A percentile compares a stretch with the other conserved stretches of the same genome.
phyloP scores from a whole-genome alignment of 305 asterid genomes.

The Andrographis paniculata region DNA sequence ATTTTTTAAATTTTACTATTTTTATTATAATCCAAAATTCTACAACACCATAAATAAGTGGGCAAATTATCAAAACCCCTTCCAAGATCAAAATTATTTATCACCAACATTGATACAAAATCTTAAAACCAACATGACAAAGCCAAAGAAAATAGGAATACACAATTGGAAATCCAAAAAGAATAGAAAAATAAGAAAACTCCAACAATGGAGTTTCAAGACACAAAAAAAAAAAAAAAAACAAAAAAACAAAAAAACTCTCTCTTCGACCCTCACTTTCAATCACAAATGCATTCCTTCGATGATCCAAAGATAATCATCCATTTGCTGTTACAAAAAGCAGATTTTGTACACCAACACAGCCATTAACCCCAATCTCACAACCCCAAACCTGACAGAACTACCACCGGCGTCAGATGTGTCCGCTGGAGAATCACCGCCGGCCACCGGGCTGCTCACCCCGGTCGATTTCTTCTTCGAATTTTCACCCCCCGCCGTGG shows the following conservation, averaged over 20 bases:
- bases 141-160: neutral
- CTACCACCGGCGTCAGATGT: conserved; percentile 24
- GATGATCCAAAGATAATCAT: no score
- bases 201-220: conserved; percentile 11
- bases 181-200: neutral
- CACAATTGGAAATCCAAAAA: neutral
- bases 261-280: conserved; percentile 8
- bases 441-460: conserved; percentile 28
- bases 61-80: no score
- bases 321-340: conserved; percentile 18
- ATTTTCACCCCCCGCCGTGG: conserved; percentile 13
- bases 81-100: no score
- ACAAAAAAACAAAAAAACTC: conserved; percentile 13
- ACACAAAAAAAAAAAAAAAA: conserved; percentile 16
- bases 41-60: no score
- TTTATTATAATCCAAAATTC: no score
- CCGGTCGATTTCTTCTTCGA: conserved; percentile 26
- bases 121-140: conserved; percentile 19
- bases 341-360: conserved; percentile 3
- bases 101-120: conserved; percentile 12
- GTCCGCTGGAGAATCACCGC: conserved; percentile 33
- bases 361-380: conserved; percentile 20
- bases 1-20: no score
- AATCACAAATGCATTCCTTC: neutral
- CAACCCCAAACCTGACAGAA: conserved; percentile 22